Evolutionary conservation across 805 yeast genomes (phyloP), one percentile per base, ranked within the genome.

Genomic region (Candida dajiaensis): DNA sequence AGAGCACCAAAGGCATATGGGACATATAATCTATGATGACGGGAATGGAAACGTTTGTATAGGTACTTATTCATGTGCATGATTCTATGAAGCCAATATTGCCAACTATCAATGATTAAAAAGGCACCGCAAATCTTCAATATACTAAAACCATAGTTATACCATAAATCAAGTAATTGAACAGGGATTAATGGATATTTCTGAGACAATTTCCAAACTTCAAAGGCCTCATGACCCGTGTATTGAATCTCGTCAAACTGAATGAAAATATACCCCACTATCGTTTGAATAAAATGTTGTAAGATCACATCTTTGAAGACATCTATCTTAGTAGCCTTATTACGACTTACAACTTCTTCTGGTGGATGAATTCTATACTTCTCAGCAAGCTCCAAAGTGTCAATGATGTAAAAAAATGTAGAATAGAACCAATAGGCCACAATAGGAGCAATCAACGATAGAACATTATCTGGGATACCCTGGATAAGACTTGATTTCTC

Each of bases 1-100:
- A 94, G 74, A 3, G 99, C 99, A 43, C 99, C 99, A 66, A 76
- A 90, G 1, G 98, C 97, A 65, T 89, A 94, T 9, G 99, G 99
- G 33, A 94, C 97, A 57, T 94, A 92, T 43, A 94, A 73, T 45
- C 92, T 72, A 67, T 94, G 99, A 67, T 94, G 99, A 55, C 96
- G 82, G 6, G 98, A 89, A 66, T 94, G 99, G 73, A 88, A 87
- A 44, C 80, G 70, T 52, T 76, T 78, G 75, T 94, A 94, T 42
- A 90, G 70, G 46, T 73, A 69, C 62, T 81, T 83, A 74, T 86
- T 86, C 62, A 74, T 59, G 63, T 94, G 99, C 98, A 94, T 90
- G 52, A 75, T 63, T 51, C 96, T 76, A 65, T 94, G 99, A 52
- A 90, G 72, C 73, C 81, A 80, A 66, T 86, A 94, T 69, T 94